Percentiles rank a stretch among this genome's conserved stretches.
phyloP scores from a whole-genome alignment of 129 eudicot species.

The Tagetes erecta region DNA sequence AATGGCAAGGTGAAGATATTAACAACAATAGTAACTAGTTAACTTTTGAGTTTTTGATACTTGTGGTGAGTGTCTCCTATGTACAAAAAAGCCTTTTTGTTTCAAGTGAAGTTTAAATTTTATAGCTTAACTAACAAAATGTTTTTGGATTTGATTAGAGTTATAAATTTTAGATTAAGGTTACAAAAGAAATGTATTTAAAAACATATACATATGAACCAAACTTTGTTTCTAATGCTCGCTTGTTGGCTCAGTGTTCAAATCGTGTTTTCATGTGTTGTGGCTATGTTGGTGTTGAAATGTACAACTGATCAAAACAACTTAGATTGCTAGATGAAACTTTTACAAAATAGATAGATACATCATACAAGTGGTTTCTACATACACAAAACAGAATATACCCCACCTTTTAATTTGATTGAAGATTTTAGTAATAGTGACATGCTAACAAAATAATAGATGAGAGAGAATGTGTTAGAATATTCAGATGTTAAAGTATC shows the following conservation, averaged over 20 bases:
- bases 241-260: neutral
- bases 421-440: neutral
- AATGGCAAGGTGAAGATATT: conserved; percentile 78
- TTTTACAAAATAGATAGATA: too few species aligned
- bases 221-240: neutral
- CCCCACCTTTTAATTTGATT: neutral
- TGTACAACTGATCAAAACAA: neutral
- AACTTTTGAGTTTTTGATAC: conserved; percentile 7
- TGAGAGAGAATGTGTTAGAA: neutral
- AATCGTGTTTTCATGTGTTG: neutral
- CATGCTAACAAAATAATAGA: neutral
- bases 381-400: conserved; percentile 5
- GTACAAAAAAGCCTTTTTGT: conserved; percentile 3
- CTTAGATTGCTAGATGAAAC: too few species aligned
- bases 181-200: too few species aligned
- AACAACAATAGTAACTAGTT: conserved; percentile 25
- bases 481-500: neutral
- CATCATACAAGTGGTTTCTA: neutral
- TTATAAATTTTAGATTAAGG: neutral
- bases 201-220: too few species aligned
- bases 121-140: neutral
- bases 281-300: neutral
- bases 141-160: neutral
- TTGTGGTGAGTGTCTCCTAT: conserved; percentile 16
- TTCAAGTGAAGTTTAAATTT: conserved; percentile 11